phyloP scores from a whole-genome alignment of 352 stramenopile species.

The Pythium rhizo-oryzae region DNA sequence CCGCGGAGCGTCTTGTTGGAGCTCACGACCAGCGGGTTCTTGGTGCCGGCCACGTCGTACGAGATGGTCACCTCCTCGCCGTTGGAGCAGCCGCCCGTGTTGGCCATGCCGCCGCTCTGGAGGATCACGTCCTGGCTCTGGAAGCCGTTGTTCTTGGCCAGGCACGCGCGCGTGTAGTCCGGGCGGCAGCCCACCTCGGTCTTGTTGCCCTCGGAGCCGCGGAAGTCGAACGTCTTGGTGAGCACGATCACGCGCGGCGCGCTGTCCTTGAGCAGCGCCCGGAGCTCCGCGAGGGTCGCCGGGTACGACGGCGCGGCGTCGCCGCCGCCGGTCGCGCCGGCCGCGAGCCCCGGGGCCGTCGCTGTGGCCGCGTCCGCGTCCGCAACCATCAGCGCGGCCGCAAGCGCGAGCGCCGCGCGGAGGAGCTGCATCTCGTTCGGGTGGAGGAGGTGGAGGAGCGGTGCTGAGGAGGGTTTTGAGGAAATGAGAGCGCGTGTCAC shows the following conservation, averaged over 20 bases:
- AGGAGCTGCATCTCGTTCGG: background rate
- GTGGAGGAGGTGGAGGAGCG: too few relatives aligned
- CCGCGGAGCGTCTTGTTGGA: constrained; percentile 52
- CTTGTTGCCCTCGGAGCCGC: constrained; percentile 46
- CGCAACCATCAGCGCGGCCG: background rate
- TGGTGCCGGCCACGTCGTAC: constrained; percentile 44
- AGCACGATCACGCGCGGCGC: constrained; percentile 55
- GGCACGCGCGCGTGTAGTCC: constrained; percentile 41
- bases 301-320: constrained; percentile 37
- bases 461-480: background rate
- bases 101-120: constrained; percentile 49
- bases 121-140: constrained; percentile 61
- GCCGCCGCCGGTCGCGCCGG: constrained; percentile 47
- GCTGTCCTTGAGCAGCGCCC: constrained; percentile 42
- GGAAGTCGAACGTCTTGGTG: constrained; percentile 53
- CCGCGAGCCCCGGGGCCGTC: background rate
- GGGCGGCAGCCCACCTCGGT: constrained; percentile 52
- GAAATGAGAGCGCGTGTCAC: background rate
- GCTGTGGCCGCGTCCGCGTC: background rate
- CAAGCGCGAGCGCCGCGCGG: background rate
- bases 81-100: constrained; percentile 50
- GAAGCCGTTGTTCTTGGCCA: constrained; percentile 57
- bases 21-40: constrained; percentile 31
- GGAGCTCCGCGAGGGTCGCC: constrained; percentile 42
- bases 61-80: constrained; percentile 39